Conservation (phyloP, 2,329 filamentous ascomycete species). For the Cercospora nicotianae region DNA sequence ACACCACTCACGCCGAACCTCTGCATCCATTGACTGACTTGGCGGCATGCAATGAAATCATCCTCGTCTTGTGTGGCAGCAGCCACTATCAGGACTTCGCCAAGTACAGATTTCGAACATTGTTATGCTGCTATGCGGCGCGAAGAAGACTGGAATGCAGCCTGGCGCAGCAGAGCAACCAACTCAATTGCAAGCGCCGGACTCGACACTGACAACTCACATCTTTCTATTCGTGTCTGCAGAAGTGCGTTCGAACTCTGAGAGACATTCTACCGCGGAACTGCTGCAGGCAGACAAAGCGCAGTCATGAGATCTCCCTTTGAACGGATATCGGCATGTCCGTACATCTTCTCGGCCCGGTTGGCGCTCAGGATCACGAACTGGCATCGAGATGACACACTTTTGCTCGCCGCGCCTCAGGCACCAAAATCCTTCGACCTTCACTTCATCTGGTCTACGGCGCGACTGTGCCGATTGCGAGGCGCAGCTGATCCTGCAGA, state of each 20-base stretch:
- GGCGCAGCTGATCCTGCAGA: constrained; percentile 7
- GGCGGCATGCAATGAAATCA: constrained; percentile 7
- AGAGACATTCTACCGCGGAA: neutral
- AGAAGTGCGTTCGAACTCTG: neutral
- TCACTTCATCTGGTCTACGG: neutral
- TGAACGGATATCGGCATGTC: constrained; percentile 6
- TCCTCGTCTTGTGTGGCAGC: neutral
- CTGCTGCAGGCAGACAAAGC: neutral
- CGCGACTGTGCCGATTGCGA: constrained; percentile 2
- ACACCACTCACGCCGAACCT: constrained; percentile 1
- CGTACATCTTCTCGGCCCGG: neutral
- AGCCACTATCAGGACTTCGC: neutral
- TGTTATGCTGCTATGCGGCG: neutral
- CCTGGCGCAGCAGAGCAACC: constrained; percentile 4
- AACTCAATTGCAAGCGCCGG: neutral
- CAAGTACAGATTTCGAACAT: neutral
- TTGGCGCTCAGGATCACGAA: neutral
- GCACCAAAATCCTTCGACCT: neutral
- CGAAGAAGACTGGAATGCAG: neutral
- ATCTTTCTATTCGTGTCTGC: neutral
- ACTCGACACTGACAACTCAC: neutral
- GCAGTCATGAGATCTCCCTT: constrained; percentile 4
- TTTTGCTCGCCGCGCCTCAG: neutral
- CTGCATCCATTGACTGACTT: constrained; percentile 4
- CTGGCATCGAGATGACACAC: neutral